These are phyloP conservation scores for Microdochium paspali DNA, from an alignment of 2,329 filamentous ascomycete species.

Conservation along the genomic window DNA sequence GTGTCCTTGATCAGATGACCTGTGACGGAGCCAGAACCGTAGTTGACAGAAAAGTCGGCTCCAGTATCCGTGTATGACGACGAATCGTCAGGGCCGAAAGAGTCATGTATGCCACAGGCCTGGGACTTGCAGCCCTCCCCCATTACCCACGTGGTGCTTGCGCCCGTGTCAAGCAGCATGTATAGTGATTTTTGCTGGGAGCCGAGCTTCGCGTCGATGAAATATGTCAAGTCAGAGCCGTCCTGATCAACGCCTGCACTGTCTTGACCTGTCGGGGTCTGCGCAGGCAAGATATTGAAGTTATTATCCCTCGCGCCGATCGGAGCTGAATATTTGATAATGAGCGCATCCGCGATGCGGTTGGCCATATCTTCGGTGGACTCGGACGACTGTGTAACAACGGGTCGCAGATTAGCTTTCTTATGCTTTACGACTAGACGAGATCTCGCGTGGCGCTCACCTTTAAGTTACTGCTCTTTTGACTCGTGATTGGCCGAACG, in stretches of 20 bases:
- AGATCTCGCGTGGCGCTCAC: background rate
- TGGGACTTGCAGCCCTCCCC: slow-evolving; percentile 54
- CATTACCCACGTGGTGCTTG: slow-evolving; percentile 78
- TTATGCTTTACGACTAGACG: background rate
- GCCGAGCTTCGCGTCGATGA: slow-evolving; percentile 47
- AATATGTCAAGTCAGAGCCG: slow-evolving; percentile 58
- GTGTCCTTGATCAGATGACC: slow-evolving; percentile 60
- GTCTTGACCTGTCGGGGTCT: slow-evolving; percentile 32
- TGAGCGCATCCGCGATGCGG: background rate
- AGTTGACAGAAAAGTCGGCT: slow-evolving; percentile 55
- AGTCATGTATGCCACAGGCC: slow-evolving; percentile 61
- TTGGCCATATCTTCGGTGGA: background rate
- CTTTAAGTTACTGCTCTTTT: background rate
- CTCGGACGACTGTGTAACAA: background rate
- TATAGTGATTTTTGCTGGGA: slow-evolving; percentile 43
- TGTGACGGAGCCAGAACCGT: slow-evolving; percentile 67
- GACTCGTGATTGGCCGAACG: background rate
- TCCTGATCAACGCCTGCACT: slow-evolving; percentile 52
- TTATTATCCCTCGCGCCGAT: slow-evolving; percentile 31
- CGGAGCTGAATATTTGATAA: background rate
- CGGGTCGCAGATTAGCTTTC: background rate
- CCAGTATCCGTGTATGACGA: slow-evolving; percentile 45
- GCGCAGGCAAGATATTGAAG: slow-evolving; percentile 37
- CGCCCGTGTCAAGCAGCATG: slow-evolving; percentile 58
- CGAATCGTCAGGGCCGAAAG: slow-evolving; percentile 59